A percentile compares a stretch with the other conserved stretches of the same genome.
Evolutionary conservation across 2,329 filamentous ascomycete species (phyloP).

Genomic region (Ophiostoma montium): DNA sequence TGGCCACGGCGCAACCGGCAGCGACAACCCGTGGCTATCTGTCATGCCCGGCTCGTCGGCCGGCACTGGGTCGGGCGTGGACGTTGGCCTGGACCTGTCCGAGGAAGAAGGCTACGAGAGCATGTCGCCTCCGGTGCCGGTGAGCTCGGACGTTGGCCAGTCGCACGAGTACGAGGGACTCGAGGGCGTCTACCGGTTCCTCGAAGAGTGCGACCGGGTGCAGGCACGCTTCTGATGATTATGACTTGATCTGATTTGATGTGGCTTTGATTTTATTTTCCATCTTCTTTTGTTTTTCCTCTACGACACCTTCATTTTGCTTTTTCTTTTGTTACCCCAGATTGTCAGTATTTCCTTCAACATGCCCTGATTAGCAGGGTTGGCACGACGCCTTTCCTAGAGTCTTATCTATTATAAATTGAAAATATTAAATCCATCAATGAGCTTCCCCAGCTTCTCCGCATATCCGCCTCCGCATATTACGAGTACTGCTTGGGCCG

Average conservation of each 20-base stretch:
- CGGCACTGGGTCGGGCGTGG: not conserved
- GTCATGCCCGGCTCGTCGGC: conserved; percentile 19
- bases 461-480: not conserved
- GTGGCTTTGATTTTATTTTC: no score
- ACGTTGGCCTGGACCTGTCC: not conserved
- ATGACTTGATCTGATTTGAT: not conserved
- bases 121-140: conserved; percentile 29
- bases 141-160: conserved; percentile 29
- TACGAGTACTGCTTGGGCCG: not conserved
- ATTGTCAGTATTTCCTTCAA: not conserved
- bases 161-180: conserved; percentile 33
- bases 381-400: conserved; percentile 4
- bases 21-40: conserved; percentile 27
- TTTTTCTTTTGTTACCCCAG: not conserved
- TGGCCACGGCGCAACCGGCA: not conserved
- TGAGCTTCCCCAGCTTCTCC: not conserved
- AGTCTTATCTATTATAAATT: not conserved
- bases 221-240: conserved; percentile 3
- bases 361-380: conserved; percentile 1
- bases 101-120: conserved; percentile 34
- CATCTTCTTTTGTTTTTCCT: not conserved
- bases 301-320: no score
- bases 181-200: conserved; percentile 42
- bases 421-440: no score
- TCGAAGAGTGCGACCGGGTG: conserved; percentile 41